Percentiles rank a stretch among this genome's conserved stretches.
These are phyloP conservation scores for Sporobolomyces roseus DNA, from an alignment of 768 basidiomycete genomes.

Conservation along the genomic window DNA sequence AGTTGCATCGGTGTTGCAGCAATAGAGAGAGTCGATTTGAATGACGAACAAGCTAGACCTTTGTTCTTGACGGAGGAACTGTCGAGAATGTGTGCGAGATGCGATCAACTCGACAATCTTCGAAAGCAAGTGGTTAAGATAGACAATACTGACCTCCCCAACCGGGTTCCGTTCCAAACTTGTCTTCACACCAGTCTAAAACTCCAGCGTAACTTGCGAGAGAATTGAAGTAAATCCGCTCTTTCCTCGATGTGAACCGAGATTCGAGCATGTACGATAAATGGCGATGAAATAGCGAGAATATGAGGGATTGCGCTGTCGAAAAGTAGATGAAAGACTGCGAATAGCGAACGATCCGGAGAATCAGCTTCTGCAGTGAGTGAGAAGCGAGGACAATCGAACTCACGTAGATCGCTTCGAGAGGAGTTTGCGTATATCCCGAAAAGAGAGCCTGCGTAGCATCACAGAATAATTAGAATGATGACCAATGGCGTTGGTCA, in stretches of 20 bases:
- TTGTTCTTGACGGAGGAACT: too few relatives aligned
- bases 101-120: not conserved
- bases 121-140: not conserved
- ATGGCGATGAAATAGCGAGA: conserved; percentile 54
- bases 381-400: not conserved
- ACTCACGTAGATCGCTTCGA: conserved; percentile 48
- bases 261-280: conserved; percentile 53
- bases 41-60: too few relatives aligned
- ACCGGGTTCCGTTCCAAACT: not conserved
- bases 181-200: conserved; percentile 5
- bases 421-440: conserved; percentile 50
- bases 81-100: too few relatives aligned
- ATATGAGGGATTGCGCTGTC: conserved; percentile 50
- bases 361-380: not conserved
- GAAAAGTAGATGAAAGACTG: conserved; percentile 50
- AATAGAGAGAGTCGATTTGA: not conserved
- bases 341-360: too few relatives aligned
- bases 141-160: not conserved
- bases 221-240: conserved; percentile 49
- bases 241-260: conserved; percentile 39
- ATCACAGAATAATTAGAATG: not conserved
- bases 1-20: not conserved
- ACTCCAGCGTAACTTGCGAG: conserved; percentile 17
- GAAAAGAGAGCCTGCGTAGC: conserved; percentile 51
- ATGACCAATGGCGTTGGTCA: not conserved